Base-by-base conservation (phyloP, 179 eudicot species). In the Spergularia azorica region DNA sequence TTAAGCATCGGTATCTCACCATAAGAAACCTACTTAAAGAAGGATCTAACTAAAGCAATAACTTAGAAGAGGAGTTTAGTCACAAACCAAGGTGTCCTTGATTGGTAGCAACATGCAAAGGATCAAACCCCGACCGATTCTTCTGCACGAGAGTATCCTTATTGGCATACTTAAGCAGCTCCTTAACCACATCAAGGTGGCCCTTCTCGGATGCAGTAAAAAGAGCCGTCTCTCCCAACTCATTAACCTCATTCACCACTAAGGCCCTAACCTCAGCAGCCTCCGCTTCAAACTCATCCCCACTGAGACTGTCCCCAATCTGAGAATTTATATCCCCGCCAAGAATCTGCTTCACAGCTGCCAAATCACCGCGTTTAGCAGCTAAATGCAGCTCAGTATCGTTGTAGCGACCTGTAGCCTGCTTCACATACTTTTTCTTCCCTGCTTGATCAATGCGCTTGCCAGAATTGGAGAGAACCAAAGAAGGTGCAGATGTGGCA, bases 311-410 rank as follows among this genome's bases (percentile, higher is more conserved):
- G 54, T 80, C 89, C 51, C 84, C 85, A 71, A 90, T 90, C 77
- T 90, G 95, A 21, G 83, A 84, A 76, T 86, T 79, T 8, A 90
- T 90, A 32, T 87, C 90, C 63, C 79, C 84, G 36, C 79, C 86
- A 54, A 90, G 81, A 59, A 90, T 89, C 79, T 87, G 87, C 84
- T 82, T 82, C 76, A 90, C 89, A 6, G 90, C 87, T n/a, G 80
- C 85, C 81, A 89, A 85, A 76, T 90, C 92, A 64, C 95, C 95
- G 11, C 87, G 86, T 76, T 89, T 89, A 52, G 95, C 90, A 39
- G 95, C 95, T 80, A 90, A 76, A 76, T 90, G 95, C 57, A 90
- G 87, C 82, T 86, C 92, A 0, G 95, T 89, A 75, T 89, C 95
- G 32, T 90, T 90, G 76, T 89, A 86, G 18, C 90, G 86, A 58